Base-by-base conservation (phyloP, 2,329 filamentous ascomycete genomes). In the Colletotrichum acutatum region DNA sequence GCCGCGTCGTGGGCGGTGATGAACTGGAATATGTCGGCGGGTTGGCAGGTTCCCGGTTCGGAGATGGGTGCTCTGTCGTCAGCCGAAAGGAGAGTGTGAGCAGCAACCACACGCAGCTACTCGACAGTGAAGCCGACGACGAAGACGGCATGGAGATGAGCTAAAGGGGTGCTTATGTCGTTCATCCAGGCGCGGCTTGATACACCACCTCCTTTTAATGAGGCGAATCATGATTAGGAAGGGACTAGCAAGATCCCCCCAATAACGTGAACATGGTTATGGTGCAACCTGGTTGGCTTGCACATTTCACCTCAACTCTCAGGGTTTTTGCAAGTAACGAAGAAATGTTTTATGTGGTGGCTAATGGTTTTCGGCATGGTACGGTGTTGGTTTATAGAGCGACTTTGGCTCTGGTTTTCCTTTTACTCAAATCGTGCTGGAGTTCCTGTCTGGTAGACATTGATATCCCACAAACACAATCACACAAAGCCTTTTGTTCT, bases 1-100 rank as follows among this genome's bases (percentile, higher is more conserved):
- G 95, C n/a, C 90, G 96, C 30, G 93, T 99, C 7, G 89, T 98
- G 6, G 93, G 93, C 66, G 96, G 96, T 56, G 94, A 97, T 75
- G 95, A 98, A 81, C 86, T 97, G 19, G 88, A 90, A 78, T 90
- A 86, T 72, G 87, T 86, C 19, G 86, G 85, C 76, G 89, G 87
- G 74, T 78, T 84, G 54, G 84, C 86, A 78, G 85, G 86, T 30
- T 82, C 83, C 30, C 83, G 87, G 22, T 89, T 83, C 66, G 82
- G 83, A n/a, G 86, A 85, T 58, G 78, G 78, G 6, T 78, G 78
- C 66, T 80, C 79, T 12, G 77, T 82, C 22, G 78, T 80, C 65
- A 78, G 83, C 26, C 83, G 90, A 64, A 92, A 92, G 81, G 87
- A 87, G 76, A 92, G 90, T 79, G 83, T 91, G 61, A 86, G 88